Evolutionary conservation across 179 eudicot genomes (phyloP), one percentile per base, ranked within the genome.

Genomic region (Heliamphora pulchella): DNA sequence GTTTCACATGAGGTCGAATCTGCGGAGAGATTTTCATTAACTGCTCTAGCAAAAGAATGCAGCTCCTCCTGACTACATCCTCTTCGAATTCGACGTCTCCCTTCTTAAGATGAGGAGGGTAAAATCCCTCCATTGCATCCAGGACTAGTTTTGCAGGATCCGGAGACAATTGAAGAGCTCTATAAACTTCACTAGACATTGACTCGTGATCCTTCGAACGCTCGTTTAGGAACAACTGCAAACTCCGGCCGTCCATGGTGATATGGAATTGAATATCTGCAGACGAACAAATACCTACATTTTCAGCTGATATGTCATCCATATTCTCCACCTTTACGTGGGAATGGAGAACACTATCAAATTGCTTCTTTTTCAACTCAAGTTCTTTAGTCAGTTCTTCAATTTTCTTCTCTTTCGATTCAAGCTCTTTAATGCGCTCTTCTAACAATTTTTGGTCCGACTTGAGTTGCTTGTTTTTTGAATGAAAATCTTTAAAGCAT

Each of bases 41-140:
- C 85, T 82, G 84, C 81, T 86, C 85, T 67, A 88, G 79, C 69
- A 88, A 68, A 10, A 86, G 50, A 58, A 85, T 80, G 65, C 90
- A 88, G 64, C 82, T 86, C 80, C 84, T 86, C 75, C 89, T 80
- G 1, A 84, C 88, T 22, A 79, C 74, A 5, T 51, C 76, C 17
- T 68, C 15, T 57, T 80, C 76, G 11, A 73, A 81, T 54, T 18
- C 83, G 15, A 71, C 15, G 61, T 83, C 69, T 46, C 76, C 83
- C 70, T 85, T 78, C 78, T 54, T 83, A 74, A 82, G 79, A 81
- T 82, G 89, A 0, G 89, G 89, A 20, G 87, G 84, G 81, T 80
- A 88, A 77, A 88, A 87, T 62, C 87, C 91, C 18, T 62, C 81
- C 81, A 87, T 43, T 54, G 91, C 88, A 61, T 84, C 85, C 57